Base-by-base conservation (phyloP, 2,329 filamentous ascomycete genomes). In the Fusarium newnesense region DNA sequence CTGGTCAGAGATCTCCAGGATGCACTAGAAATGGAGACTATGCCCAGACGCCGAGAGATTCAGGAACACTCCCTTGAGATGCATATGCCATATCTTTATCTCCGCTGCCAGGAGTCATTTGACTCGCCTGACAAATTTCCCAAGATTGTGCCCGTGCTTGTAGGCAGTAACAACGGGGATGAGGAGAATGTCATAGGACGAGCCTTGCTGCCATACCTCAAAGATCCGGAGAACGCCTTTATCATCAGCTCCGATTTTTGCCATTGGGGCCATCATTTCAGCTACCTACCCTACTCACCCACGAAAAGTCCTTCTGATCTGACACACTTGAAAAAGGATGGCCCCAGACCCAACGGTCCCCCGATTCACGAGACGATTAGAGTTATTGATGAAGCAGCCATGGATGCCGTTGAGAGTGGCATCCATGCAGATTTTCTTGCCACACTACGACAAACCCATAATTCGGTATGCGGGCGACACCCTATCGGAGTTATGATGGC, bases 181-280 rank as follows among this genome's bases (percentile, higher is more conserved):
- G 89, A 91, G 5, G 96, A 98, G 82, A 88, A 89, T 56, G 84
- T 81, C 90, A 44, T 93, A 64, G 96, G 94, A 5, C 77, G 84
- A 32, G 80, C 95, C n/a, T 85, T 99, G 12, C 89, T 93, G 3
- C 91, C 93, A 0, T 97, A 96, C 80, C 84, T 99, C 11, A 85
- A 87, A 39, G 93, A 97, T 75, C 89, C 92, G 0, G 84, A 87
- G 18, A 97, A 94, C 69, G 90, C 92, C 4, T 98, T 98, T 80
- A 88, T 99, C 69, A 88, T 98, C 72, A 96, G 93, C 81, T 97
- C 95, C 2, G 96, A 99, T 81, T 99, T 99, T 81, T 98, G 96
- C 73, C 96, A 99, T 82, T 99, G 96, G 96, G 96, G 96, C 16
- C 76, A 86, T 1, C 88, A 94, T 54, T 99, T 98, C 81, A 56